A percentile compares a stretch with the other conserved stretches of the same genome.
Conservation (phyloP, 306 rosid genomes). For the Quercus parvula region DNA sequence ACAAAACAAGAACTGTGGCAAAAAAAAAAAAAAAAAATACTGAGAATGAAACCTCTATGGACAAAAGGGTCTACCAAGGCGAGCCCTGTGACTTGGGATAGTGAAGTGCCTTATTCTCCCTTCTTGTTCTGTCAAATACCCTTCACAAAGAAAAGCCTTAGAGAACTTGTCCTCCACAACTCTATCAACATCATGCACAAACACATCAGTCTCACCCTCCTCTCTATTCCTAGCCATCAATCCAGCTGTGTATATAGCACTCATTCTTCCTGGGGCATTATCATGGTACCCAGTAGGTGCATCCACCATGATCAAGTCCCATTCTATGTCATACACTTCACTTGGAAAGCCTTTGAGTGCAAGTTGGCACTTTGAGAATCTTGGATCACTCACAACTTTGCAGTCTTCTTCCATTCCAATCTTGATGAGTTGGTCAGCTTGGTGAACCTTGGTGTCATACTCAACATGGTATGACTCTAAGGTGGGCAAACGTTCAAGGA, state of each 20-base stretch:
- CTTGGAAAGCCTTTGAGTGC: conserved; percentile 65
- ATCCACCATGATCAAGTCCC: conserved; percentile 97
- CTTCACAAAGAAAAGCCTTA: conserved; percentile 64
- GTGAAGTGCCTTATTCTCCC: conserved; percentile 80
- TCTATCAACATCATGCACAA: conserved; percentile 91
- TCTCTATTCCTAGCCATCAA: conserved; percentile 80
- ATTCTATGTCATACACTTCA: conserved; percentile 66
- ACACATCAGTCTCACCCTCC: conserved; percentile 76
- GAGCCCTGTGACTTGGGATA: conserved; percentile 73
- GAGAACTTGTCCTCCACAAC: conserved; percentile 77
- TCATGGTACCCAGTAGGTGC: conserved; percentile 85
- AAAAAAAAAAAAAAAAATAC: neutral
- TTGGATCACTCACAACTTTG: conserved; percentile 56
- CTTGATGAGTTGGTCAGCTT: conserved; percentile 56
- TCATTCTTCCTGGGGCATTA: conserved; percentile 89
- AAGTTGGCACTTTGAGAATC: conserved; percentile 61
- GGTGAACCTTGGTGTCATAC: conserved; percentile 70
- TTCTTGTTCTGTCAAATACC: conserved; percentile 69
- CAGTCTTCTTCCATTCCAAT: conserved; percentile 51
- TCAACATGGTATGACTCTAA: conserved; percentile 68
- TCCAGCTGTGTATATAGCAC: conserved; percentile 87
- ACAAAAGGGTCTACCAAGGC: conserved; percentile 62
- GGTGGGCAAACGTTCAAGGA: conserved; percentile 39
- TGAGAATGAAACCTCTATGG: conserved; percentile 27
- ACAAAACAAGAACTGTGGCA: neutral